Percentiles rank a stretch among this genome's conserved stretches.
phyloP scores from a whole-genome alignment of 2,329 filamentous ascomycete species.

The Fusarium pseudograminearum region DNA sequence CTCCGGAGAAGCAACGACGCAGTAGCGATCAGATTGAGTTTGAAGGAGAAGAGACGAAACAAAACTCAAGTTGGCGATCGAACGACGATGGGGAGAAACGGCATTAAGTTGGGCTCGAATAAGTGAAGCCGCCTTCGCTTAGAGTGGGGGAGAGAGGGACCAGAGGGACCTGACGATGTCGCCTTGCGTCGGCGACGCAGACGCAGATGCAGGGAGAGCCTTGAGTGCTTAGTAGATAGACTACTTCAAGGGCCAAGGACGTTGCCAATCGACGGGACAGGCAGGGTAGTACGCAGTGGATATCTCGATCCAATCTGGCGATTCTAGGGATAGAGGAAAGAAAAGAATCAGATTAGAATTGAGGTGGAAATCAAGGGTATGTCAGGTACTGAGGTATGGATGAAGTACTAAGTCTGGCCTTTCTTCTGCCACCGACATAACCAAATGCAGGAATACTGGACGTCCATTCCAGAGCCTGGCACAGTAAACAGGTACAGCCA shows the following conservation, averaged over 20 bases:
- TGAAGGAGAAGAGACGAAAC: background rate
- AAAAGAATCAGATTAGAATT: background rate
- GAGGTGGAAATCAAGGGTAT: constrained; percentile 13
- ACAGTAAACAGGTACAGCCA: constrained; percentile 4
- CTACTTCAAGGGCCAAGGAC: background rate
- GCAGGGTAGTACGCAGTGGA: background rate
- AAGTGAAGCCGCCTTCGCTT: constrained; percentile 3
- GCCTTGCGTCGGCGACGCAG: background rate
- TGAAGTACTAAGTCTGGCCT: background rate
- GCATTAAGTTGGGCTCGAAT: constrained; percentile 11
- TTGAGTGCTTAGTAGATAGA: constrained; percentile 1
- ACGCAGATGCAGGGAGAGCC: constrained; percentile 1
- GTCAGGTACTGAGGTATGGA: background rate
- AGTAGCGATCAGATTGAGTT: background rate
- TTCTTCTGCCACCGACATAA: constrained; percentile 22
- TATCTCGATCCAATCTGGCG: background rate
- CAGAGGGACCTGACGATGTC: constrained; percentile 5
- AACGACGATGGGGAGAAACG: background rate
- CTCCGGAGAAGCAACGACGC: background rate
- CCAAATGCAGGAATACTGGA: constrained; percentile 13
- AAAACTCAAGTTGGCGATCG: background rate
- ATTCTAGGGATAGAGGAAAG: background rate
- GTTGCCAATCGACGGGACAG: background rate
- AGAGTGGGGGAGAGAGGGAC: constrained; percentile 8
- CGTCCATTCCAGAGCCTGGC: constrained; percentile 39